These are phyloP conservation scores for Carex myosuroides DNA, from an alignment of 176 grass and related monocot genomes.

Conservation along the genomic window DNA sequence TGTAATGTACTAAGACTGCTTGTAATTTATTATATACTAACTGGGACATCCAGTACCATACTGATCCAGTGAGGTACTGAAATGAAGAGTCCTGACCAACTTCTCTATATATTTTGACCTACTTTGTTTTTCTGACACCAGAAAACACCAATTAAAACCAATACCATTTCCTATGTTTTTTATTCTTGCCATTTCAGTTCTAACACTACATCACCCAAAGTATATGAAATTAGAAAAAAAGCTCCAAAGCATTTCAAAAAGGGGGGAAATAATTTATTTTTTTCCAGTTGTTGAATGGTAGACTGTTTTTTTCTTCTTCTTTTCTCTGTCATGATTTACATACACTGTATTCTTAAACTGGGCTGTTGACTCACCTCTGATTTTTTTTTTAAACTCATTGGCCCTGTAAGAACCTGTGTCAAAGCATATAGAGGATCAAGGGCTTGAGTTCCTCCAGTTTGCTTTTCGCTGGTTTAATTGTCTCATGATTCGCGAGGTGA, in stretches of 20 bases:
- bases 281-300: background rate
- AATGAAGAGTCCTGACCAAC: background rate
- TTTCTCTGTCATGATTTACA: background rate
- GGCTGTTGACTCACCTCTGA: no score
- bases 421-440: constrained; percentile 94
- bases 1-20: background rate
- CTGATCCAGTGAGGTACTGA: background rate
- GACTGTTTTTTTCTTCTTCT: background rate
- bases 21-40: background rate
- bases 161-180: background rate
- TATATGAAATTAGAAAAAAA: background rate
- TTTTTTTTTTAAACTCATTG: background rate
- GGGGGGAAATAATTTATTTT: background rate
- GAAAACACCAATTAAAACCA: background rate
- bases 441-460: constrained; percentile 96
- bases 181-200: background rate
- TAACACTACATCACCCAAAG: background rate
- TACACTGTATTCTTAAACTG: background rate
- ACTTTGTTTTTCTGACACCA: background rate
- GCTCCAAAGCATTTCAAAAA: background rate
- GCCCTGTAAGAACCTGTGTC: constrained; percentile 66
- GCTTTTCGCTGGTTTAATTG: constrained; percentile 99
- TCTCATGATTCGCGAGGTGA: constrained; percentile 92
- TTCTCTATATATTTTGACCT: background rate
- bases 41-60: background rate